Evolutionary conservation across 306 rosid genomes (phyloP).

Genomic region (Dryas octopetala): DNA sequence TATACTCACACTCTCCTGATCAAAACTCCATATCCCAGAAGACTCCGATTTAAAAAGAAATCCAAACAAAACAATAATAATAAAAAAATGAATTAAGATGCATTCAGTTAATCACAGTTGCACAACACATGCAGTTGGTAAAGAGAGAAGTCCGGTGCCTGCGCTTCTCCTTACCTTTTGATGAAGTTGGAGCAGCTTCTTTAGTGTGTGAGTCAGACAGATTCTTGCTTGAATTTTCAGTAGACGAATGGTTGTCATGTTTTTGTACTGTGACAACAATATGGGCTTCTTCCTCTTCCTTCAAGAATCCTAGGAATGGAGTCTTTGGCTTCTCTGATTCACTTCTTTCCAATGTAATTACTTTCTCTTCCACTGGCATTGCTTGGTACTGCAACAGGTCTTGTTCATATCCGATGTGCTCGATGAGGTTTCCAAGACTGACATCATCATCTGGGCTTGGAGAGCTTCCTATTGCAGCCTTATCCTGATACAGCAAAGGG

Average conservation of each 20-base stretch:
- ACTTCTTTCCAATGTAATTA: conserved; percentile 62
- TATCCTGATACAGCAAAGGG: conserved; percentile 51
- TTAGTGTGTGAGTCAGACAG: conserved; percentile 11
- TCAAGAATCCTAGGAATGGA: conserved; percentile 47
- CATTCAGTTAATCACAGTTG: conserved; percentile 52
- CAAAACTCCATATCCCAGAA: conserved; percentile 36
- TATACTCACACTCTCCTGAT: conserved; percentile 23
- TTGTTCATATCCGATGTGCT: conserved; percentile 23
- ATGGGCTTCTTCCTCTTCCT: conserved; percentile 58
- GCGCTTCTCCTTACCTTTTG: conserved; percentile 56
- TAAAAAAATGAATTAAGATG: conserved; percentile 10
- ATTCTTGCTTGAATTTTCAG: conserved; percentile 21
- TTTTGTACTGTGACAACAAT: conserved; percentile 33
- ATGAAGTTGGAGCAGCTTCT: conserved; percentile 37
- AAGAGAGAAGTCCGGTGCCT: conserved; percentile 56
- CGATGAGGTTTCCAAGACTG: conserved; percentile 26
- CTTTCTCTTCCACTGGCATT: conserved; percentile 52
- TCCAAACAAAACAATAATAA: conserved; percentile 10
- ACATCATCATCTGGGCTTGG: conserved; percentile 21
- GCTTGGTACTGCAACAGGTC: conserved; percentile 23
- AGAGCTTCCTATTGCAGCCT: conserved; percentile 34
- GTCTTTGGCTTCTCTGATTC: conserved; percentile 51
- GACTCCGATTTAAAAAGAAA: conserved; percentile 21
- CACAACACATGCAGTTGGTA: conserved; percentile 80
- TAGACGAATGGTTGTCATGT: conserved; percentile 29